These are phyloP conservation scores for Aspergillus carlsbadensis DNA, from an alignment of 495 filamentous ascomycete genomes.

Conservation along the genomic window DNA sequence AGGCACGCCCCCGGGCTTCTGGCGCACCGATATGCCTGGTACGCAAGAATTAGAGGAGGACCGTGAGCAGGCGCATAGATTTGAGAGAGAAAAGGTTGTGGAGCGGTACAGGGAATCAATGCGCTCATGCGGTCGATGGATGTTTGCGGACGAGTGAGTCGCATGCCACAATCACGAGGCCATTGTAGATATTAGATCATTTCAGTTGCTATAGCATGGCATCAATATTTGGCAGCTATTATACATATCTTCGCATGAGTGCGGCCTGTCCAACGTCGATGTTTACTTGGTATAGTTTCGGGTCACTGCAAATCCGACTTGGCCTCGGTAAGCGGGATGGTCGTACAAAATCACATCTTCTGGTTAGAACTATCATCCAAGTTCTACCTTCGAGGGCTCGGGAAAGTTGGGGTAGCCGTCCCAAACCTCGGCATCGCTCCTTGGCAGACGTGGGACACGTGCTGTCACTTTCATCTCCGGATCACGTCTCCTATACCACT, in stretches of 20 bases:
- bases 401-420: not conserved
- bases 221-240: not conserved
- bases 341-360: not conserved
- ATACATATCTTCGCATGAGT: too few species aligned
- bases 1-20: constrained; percentile 79
- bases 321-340: not conserved
- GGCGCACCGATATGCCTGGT: constrained; percentile 81
- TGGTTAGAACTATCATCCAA: too few species aligned
- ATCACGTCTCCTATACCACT: not conserved
- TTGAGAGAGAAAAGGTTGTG: constrained; percentile 62
- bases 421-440: constrained; percentile 13
- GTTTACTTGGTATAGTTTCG: not conserved
- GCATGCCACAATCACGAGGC: not conserved
- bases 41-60: constrained; percentile 74
- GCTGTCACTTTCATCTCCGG: constrained; percentile 12
- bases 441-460: constrained; percentile 30
- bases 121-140: constrained; percentile 69
- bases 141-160: constrained; percentile 72
- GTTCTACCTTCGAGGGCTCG: not conserved
- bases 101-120: constrained; percentile 80
- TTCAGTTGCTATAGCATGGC: not conserved
- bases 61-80: constrained; percentile 55
- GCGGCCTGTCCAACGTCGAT: too few species aligned
- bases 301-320: not conserved
- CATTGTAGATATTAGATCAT: not conserved